Evolutionary conservation across 2,329 filamentous ascomycete species (phyloP).

Genomic region (Zalaria obscura): DNA sequence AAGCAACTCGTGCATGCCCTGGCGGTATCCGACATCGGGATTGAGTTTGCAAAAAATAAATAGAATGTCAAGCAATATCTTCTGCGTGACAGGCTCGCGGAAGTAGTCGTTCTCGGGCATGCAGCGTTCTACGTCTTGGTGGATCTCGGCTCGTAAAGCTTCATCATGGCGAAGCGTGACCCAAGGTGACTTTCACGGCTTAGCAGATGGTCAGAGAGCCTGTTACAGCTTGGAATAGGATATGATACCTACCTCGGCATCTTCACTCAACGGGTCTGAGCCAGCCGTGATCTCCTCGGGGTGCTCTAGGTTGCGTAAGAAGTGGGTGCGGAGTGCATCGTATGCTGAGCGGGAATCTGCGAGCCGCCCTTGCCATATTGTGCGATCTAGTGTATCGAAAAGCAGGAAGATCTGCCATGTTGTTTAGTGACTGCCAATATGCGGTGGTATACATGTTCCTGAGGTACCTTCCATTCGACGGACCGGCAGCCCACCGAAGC

Average conservation of each 20-base stretch:
- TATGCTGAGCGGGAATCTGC: slow-evolving; percentile 62
- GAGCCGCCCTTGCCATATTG: slow-evolving; percentile 55
- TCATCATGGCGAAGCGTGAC: slow-evolving; percentile 76
- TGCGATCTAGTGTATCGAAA: slow-evolving; percentile 50
- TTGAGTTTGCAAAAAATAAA: slow-evolving; percentile 94
- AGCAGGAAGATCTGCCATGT: slow-evolving; percentile 58
- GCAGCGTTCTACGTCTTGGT: slow-evolving; percentile 82
- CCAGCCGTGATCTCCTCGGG: slow-evolving; percentile 65
- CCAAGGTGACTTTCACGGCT: slow-evolving; percentile 68
- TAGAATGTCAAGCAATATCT: slow-evolving; percentile 71
- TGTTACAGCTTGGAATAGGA: slow-evolving; percentile 9
- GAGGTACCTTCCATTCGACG: slow-evolving; percentile 72
- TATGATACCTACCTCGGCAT: slow-evolving; percentile 43
- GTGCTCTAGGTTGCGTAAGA: slow-evolving; percentile 70
- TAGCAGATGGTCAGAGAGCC: slow-evolving; percentile 29
- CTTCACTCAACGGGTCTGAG: slow-evolving; percentile 76
- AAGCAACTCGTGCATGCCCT: slow-evolving; percentile 95
- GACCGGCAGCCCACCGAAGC: slow-evolving; percentile 52
- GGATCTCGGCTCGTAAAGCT: slow-evolving; percentile 70
- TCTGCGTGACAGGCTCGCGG: slow-evolving; percentile 63
- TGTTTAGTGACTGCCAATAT: slow-evolving; percentile 8
- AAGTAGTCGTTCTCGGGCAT: slow-evolving; percentile 88
- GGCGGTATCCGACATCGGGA: slow-evolving; percentile 77
- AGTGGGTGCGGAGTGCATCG: slow-evolving; percentile 53
- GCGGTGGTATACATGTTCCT: neutral